Base-by-base conservation (phyloP, 352 stramenopile genomes). In the Phytophthora megakarya region DNA sequence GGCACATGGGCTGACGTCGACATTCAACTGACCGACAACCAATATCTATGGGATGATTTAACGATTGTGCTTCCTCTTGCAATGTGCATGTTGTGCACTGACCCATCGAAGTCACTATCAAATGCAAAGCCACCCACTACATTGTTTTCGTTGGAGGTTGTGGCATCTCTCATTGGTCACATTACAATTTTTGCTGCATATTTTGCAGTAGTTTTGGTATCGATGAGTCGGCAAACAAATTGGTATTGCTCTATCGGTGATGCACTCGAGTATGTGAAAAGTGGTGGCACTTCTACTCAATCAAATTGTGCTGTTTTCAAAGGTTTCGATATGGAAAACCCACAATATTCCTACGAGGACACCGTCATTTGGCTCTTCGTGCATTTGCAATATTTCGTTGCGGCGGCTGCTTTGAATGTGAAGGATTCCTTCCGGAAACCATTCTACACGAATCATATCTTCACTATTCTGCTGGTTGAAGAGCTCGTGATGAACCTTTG, bases 41-140 rank as follows among this genome's bases (percentile, higher is more conserved):
- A 89, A 56, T 86, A 79, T 52, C 40, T 87, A 0, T 88, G 73
- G 71, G 80, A 89, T 38, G 80, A 89, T 45, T 16, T 89, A 4
- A 67, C 61, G 0, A 78, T 88, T 32, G 76, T 88, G 16, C 53
- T 89, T 2, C 73, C 61, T 2, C 53, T 89, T 19, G 77, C 78
- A 3, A 76, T 86, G 44, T 52, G 64, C 16, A 90, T 90, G 81
- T 51, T 90, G 11, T 80, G 82, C 57, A 88, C 78, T 7, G 66
- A 28, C 0, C 60, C 78, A 11, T 83, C 78, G 1, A 43, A 0
- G 1, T 57, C 61, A 16, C 56, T 89, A 22, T 75, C 72, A 9
- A 58, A 51, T 22, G 65, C 78, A 30, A 67, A 69, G 6, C 80
- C 76, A 1, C 71, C 80, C 1, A 67, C 43, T 13, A 86, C 76